phyloP scores from a whole-genome alignment of 106 monocot genomes.

The Ottelia alismoides region DNA sequence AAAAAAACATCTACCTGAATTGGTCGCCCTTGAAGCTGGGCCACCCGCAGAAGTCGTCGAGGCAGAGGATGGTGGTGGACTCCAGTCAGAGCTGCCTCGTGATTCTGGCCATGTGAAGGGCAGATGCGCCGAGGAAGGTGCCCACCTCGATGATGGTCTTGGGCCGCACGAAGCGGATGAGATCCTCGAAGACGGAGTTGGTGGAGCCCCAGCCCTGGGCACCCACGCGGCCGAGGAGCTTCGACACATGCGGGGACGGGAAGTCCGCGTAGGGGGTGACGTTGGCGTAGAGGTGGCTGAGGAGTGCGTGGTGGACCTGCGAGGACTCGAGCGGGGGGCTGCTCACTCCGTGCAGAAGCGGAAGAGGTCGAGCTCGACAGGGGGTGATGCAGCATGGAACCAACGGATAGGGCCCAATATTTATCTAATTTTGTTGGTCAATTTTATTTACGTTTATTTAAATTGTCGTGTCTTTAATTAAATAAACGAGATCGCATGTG shows the following conservation, averaged over 20 bases:
- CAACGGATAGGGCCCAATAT: too few species aligned
- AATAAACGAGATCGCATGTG: too few species aligned
- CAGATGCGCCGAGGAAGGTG: constrained; percentile 71
- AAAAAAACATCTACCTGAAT: too few species aligned
- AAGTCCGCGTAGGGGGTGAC: constrained; percentile 32
- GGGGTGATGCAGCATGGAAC: too few species aligned
- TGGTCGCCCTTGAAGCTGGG: constrained; percentile 18
- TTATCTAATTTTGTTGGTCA: too few species aligned
- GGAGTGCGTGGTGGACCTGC: constrained; percentile 13
- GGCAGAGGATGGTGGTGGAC: constrained; percentile 35
- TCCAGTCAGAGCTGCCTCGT: constrained; percentile 12
- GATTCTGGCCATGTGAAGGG: constrained; percentile 58
- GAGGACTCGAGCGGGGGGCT: constrained; percentile 11
- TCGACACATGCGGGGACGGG: constrained; percentile 20
- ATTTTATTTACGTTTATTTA: too few species aligned
- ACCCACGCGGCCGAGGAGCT: constrained; percentile 14
- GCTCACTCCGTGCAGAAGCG: constrained; percentile 20
- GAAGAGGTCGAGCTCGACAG: not conserved
- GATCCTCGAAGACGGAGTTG: constrained; percentile 29
- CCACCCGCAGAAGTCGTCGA: constrained; percentile 79
- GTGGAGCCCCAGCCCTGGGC: constrained; percentile 54
- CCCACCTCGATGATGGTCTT: constrained; percentile 52
- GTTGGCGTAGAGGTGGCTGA: constrained; percentile 20
- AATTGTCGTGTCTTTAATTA: too few species aligned
- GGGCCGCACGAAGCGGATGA: constrained; percentile 36